Evolutionary conservation across 176 grass and related monocot genomes (phyloP).

Genomic region (Triticum timopheevii): DNA sequence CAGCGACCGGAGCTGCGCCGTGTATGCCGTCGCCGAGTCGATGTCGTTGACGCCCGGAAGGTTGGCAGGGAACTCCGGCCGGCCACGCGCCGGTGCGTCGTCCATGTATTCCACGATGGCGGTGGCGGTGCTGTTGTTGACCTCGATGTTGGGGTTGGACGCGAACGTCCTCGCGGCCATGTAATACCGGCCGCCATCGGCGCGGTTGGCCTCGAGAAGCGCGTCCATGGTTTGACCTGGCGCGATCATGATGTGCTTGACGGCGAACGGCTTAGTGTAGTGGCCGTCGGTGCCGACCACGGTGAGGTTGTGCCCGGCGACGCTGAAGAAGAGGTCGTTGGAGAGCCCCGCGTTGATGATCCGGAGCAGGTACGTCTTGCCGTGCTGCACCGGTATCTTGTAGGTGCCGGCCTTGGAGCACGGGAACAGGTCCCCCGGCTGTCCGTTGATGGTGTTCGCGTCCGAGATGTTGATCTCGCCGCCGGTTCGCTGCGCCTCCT

Average conservation of each 20-base stretch:
- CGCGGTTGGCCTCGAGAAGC: neutral
- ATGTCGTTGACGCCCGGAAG: conserved; percentile 8
- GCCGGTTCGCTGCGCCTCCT: conserved; percentile 10
- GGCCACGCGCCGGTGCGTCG: neutral
- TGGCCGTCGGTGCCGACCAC: conserved; percentile 47
- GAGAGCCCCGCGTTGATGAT: conserved; percentile 60
- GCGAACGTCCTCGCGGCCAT: conserved; percentile 25
- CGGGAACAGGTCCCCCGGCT: conserved; percentile 28
- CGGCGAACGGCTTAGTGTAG: conserved; percentile 41
- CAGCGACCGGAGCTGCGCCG: neutral
- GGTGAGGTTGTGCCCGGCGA: conserved; percentile 12
- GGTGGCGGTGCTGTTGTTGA: conserved; percentile 18
- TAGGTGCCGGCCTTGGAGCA: conserved; percentile 15
- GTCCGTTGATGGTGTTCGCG: conserved; percentile 32
- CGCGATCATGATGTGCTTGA: conserved; percentile 31
- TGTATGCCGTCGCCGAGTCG: neutral
- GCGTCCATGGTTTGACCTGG: conserved; percentile 30
- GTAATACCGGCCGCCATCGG: conserved; percentile 23
- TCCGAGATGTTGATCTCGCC: conserved; percentile 35
- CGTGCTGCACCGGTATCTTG: conserved; percentile 32
- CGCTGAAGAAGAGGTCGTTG: conserved; percentile 53
- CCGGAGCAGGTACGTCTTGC: conserved; percentile 14
- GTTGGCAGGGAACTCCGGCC: neutral
- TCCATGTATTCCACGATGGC: conserved; percentile 27
- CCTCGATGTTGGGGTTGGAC: neutral